Evolutionary conservation across 371 early-diverging fungal species (phyloP).

Genomic region (Chytridium lagenaria): DNA sequence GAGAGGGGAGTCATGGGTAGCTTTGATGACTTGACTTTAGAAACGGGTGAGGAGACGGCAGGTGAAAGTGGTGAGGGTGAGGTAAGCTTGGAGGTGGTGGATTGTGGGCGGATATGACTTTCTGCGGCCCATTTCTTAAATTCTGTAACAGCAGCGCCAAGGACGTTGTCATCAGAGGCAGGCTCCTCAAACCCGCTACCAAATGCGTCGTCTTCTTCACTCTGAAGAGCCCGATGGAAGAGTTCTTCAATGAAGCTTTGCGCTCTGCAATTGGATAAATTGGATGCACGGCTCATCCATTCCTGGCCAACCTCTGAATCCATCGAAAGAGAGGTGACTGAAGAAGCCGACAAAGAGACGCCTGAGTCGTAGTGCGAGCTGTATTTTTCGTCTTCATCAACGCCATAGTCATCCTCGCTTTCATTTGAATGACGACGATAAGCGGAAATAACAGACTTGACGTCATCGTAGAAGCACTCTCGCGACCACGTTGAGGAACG

Average conservation of each 20-base stretch:
- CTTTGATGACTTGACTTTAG: neutral
- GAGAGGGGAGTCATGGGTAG: neutral
- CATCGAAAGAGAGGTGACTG: conserved; percentile 2
- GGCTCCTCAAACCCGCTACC: neutral
- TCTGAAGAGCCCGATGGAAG: neutral
- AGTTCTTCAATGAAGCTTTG: neutral
- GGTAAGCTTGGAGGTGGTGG: neutral
- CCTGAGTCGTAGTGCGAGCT: neutral
- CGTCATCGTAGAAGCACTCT: conserved; percentile 14
- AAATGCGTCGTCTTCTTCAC: neutral
- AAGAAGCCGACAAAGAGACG: neutral
- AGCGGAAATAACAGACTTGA: conserved; percentile 10
- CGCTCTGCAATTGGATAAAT: neutral
- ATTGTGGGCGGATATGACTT: neutral
- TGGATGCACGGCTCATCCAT: neutral
- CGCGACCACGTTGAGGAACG: neutral
- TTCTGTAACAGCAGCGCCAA: neutral
- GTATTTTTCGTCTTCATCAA: neutral
- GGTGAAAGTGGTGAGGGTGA: neutral
- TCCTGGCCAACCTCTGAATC: neutral
- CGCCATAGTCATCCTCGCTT: neutral
- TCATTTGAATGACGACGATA: neutral
- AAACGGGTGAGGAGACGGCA: neutral
- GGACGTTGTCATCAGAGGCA: neutral
- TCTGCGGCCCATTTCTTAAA: neutral